Conservation (phyloP, 1,284 basidiomycete genomes). For the Anthracocystis setariae region DNA sequence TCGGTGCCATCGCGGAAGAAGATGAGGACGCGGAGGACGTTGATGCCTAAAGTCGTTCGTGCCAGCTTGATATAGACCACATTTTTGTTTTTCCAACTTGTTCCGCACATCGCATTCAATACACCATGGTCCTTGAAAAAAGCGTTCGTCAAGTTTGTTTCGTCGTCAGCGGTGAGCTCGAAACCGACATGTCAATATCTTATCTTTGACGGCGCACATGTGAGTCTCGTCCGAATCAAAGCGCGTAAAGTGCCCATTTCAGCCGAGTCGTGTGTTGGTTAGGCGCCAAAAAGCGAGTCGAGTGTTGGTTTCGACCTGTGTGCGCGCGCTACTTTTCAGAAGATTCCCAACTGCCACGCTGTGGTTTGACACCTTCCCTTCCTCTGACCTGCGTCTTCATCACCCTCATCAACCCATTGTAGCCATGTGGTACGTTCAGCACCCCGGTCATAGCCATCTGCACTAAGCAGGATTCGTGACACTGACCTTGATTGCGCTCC, state of each 20-base stretch:
- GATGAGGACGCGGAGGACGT: constrained; percentile 45
- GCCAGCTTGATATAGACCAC: not conserved
- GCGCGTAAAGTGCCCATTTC: constrained; percentile 24
- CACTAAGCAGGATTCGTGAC: no score
- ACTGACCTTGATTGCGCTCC: not conserved
- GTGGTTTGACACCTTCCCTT: not conserved
- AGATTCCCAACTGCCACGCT: constrained; percentile 2
- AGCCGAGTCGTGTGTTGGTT: not conserved
- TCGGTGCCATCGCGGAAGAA: constrained; percentile 61
- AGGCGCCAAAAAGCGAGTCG: not conserved
- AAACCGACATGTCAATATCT: no score
- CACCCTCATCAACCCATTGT: not conserved
- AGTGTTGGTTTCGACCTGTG: constrained; percentile 34
- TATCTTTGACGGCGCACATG: not conserved
- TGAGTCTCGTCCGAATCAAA: constrained; percentile 22
- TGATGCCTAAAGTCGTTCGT: not conserved
- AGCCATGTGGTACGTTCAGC: constrained; percentile 24
- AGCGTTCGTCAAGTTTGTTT: no score
- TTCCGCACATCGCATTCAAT: not conserved
- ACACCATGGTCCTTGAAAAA: no score
- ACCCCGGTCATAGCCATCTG: not conserved
- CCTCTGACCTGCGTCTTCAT: constrained; percentile 1
- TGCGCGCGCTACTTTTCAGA: constrained; percentile 13
- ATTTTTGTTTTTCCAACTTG: not conserved
- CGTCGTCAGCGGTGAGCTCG: no score